Evolutionary conservation across 768 basidiomycete species (phyloP), one percentile per base, ranked within the genome.

Genomic region (Podaxis sp.): DNA sequence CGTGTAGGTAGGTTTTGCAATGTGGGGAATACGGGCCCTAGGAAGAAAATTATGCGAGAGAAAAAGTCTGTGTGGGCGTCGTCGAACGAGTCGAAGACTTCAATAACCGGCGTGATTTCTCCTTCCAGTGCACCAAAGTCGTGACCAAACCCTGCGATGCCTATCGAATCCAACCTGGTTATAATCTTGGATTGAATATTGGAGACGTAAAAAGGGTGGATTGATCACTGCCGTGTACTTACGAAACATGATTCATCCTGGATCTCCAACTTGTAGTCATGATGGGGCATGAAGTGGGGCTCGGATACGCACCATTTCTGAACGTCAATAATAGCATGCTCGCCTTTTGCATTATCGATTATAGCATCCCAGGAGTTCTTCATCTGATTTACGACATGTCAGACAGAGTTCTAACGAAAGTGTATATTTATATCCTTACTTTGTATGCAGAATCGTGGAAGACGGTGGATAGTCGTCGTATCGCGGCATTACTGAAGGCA

Each of bases 111-210:
- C 3, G 81, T 74, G 30, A 69, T 70, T 59, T 81, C 77, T 4
- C 85, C 85, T 13, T 82, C 78, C 4, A 87, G 74, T 0, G 82
- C 71, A 13, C 79, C 79, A 64, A 88, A 88, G 67, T 85, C 75
- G 65, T 87, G 81, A 4, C 82, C 81, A 61, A 87, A 87, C 0
- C 85, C 84, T 6, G 83, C 84, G 38, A 87, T 82, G 13, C 86
- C 84, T 56, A 87, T 76, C 0, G 76, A 79, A 66, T 88, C 87
- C 3, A 87, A 73, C 11, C 84, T 86, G 52, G n/a, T 15, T 22
- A 19, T 46, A 19, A 51, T 30, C 28, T 24, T 59, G 19, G n/a
- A 38, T 48, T 22, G 8, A 33, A 52, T 48, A 52, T 33, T 33
- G 33, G 9, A 26, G 4, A 39, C 4, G 24, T 12, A 9, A 57